Evolutionary conservation across 441 rosid species (phyloP), one percentile per base, ranked within the genome.

Genomic region (Arabidopsis hybrid): DNA sequence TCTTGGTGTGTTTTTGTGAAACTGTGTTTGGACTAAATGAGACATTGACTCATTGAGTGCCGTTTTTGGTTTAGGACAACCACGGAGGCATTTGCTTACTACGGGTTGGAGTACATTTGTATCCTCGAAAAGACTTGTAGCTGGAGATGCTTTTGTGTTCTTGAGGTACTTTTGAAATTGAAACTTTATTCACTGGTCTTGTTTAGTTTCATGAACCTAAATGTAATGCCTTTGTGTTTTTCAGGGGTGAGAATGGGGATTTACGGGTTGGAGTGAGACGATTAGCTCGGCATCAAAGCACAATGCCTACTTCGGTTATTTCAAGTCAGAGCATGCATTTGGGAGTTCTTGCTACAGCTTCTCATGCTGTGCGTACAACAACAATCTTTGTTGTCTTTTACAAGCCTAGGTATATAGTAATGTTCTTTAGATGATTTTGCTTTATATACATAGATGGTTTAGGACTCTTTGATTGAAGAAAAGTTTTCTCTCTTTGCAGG

Each of bases 51-150:
- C 26, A 21, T 21, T 21, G 59, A 49, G 69, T 21, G 35, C n/a
- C 61, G 31, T 43, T 64, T 51, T 71, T 40, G 64, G 45, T 69
- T 29, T 70, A 93, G 97, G 98, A 69, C 98, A 93, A 81, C 99
- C 98, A 5, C 79, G 93, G 67, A 87, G 97, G 73, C 99, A 93
- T 86, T 81, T 95, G 84, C 95, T 93, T 58, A 95, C 98, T 1
- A 95, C 97, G 0, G 99, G 98, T n/a, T 95, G 99, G 99, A 95
- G 97, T 78, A 90, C 98, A 6, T 95, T 91, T 81, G 99, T 93
- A 45, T 84, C 97, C 39, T 84, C 98, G 4, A 95, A 95, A 77
- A 88, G 94, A 85, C 78, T 95, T 59, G 88, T 86, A 57, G 97
- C 99, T 43, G 97, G 98, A 57, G 99, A 95, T 83, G 87, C 98